Evolutionary conservation across 2,329 filamentous ascomycete species (phyloP), one percentile per base, ranked within the genome.

Genomic region (Botryotinia globosa): DNA sequence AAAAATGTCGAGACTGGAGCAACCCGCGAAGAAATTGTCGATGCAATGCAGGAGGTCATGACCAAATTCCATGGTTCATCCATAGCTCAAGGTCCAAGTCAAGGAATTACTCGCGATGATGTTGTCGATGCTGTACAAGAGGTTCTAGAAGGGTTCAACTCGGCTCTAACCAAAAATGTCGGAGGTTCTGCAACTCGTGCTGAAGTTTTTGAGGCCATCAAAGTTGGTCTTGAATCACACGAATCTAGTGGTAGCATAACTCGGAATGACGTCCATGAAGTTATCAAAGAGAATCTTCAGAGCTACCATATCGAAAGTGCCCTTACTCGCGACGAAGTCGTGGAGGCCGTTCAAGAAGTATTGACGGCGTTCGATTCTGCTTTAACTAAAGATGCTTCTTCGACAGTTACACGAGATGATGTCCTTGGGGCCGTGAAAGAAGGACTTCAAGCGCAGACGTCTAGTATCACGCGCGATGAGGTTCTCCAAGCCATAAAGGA

Each of bases 1-100:
- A 44, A 87, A 88, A 77, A 93, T 76, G 90, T 44, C 22, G 65
- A 56, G 25, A 71, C 29, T 16, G 69, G 69, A 44, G 69, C 62
- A 54, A 66, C 45, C 44, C 69, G 69, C 22, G 69, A 48, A 14
- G 69, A 71, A 58, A 66, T 71, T 4, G 61, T 71, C 39, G 69
- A 71, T 34, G 69, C 45, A 94, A 1, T 97, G 94, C 89, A 95
- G 98, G 80, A 93, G 90, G 72, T 97, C 97, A 83, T 97, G 97
- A 82, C 95, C 95, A 1, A 93, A 98, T 78, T 94, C 18, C 65
- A 68, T 97, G 68, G 91, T 97, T 77, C 87, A 97, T 7, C 92
- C 76, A 86, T 98, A 42, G 90, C 92, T 77, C 92, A 98, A 83
- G 95, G 95, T 0, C 61, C 61, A 29, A 87, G 98, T 0, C 90